Conservation (phyloP, 148 eudicot species). For the Chenopodium berlandieri region DNA sequence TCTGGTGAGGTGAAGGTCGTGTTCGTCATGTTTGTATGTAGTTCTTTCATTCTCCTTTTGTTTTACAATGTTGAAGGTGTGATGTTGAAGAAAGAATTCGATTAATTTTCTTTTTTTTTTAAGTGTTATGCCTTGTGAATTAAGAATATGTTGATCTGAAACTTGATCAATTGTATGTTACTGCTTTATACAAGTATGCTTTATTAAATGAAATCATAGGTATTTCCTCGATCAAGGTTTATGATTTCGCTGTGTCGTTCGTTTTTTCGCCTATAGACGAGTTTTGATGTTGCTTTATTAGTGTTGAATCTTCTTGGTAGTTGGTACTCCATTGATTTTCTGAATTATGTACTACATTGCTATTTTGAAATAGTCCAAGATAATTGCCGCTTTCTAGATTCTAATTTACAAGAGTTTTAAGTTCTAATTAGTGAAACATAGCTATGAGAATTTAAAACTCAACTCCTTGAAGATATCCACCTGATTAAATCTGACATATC, state of each 20-base stretch:
- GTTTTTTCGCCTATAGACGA: too few relatives aligned
- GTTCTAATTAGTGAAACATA: too few relatives aligned
- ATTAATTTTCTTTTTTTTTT: not conserved
- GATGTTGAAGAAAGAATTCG: constrained; percentile 13
- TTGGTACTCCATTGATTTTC: too few relatives aligned
- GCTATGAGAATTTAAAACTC: too few relatives aligned
- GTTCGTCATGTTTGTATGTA: constrained; percentile 16
- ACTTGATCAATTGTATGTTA: not conserved
- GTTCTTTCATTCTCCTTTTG: not conserved
- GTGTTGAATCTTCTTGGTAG: too few relatives aligned
- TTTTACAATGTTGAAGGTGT: not conserved
- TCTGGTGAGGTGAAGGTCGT: not conserved
- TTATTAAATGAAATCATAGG: not conserved
- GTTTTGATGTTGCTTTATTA: too few relatives aligned
- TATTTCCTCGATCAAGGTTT: not conserved
- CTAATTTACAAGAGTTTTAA: too few relatives aligned
- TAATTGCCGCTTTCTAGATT: too few relatives aligned
- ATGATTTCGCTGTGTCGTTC: not conserved
- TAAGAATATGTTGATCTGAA: not conserved
- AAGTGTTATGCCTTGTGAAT: not conserved
- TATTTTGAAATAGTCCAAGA: too few relatives aligned
- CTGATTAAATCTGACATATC: not conserved
- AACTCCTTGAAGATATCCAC: not conserved
- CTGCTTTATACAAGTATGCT: not conserved
- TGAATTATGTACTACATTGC: too few relatives aligned